phyloP scores from a whole-genome alignment of 2,329 filamentous ascomycete genomes.

The Ceratocystis alfenasii region DNA sequence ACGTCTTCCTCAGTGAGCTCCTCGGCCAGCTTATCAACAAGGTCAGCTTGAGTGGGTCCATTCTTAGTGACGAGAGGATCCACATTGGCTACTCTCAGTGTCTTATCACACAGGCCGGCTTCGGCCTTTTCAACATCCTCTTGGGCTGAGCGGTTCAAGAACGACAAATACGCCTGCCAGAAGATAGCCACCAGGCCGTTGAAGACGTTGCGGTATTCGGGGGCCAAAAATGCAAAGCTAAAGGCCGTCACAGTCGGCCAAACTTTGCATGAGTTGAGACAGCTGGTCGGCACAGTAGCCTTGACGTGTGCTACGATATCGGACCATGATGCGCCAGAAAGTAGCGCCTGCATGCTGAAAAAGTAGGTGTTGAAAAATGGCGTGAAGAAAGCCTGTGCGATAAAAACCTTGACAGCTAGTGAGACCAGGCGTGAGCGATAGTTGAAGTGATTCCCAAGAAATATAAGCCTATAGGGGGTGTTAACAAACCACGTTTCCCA shows the following conservation, averaged over 20 bases:
- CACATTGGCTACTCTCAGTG: neutral
- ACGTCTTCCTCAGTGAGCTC: neutral
- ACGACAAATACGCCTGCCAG: constrained; percentile 86
- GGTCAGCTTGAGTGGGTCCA: neutral
- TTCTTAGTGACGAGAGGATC: neutral
- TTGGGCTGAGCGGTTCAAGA: constrained; percentile 64
- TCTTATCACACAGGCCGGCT: neutral
- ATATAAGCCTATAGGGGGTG: constrained; percentile 52
- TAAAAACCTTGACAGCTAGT: constrained; percentile 60
- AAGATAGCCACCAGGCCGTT: constrained; percentile 68
- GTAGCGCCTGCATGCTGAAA: constrained; percentile 64
- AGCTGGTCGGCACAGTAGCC: constrained; percentile 63
- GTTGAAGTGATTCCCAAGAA: constrained; percentile 72
- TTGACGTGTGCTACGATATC: constrained; percentile 60
- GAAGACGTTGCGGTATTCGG: constrained; percentile 71
- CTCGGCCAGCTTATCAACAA: neutral
- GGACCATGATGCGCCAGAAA: constrained; percentile 52
- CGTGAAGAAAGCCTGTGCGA: constrained; percentile 73
- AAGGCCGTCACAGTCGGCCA: constrained; percentile 84
- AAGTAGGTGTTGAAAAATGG: constrained; percentile 77
- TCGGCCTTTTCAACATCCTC: constrained; percentile 27
- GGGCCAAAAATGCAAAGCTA: constrained; percentile 69
- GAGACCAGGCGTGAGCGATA: constrained; percentile 61
- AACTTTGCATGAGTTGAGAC: constrained; percentile 69
- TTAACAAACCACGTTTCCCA: neutral